phyloP scores from a whole-genome alignment of 441 rosid genomes.

The Melastoma candidum region DNA sequence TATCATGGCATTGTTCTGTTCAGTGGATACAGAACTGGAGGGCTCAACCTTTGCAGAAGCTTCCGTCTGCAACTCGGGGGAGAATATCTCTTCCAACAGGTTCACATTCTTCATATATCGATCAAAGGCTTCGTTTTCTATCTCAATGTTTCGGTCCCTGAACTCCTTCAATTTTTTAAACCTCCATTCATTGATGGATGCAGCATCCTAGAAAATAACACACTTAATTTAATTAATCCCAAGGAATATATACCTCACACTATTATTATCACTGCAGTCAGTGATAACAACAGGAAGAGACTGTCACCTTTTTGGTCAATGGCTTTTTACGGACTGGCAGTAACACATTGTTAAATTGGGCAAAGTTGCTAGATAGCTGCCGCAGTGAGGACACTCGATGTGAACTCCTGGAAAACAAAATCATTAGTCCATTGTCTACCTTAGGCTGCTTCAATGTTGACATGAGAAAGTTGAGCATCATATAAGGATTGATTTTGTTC shows the following conservation, averaged over 20 bases:
- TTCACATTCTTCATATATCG: slow-evolving; percentile 65
- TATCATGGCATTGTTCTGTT: slow-evolving; percentile 19
- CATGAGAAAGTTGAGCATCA: no score
- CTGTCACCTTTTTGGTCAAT: slow-evolving; percentile 65
- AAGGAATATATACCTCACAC: no score
- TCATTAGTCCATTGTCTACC: not conserved
- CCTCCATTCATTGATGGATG: slow-evolving; percentile 86
- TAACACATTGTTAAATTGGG: slow-evolving; percentile 80
- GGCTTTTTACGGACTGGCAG: slow-evolving; percentile 69
- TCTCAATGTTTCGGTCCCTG: slow-evolving; percentile 58
- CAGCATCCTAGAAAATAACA: slow-evolving; percentile 60
- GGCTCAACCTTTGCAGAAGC: slow-evolving; percentile 22
- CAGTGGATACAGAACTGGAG: slow-evolving; percentile 17
- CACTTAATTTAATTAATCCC: slow-evolving; percentile 14
- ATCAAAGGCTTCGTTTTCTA: slow-evolving; percentile 80
- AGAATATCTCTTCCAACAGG: slow-evolving; percentile 73
- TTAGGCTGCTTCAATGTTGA: no score
- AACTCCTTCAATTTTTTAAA: slow-evolving; percentile 74
- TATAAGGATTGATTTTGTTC: no score
- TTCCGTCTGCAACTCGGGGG: slow-evolving; percentile 33
- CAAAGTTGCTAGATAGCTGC: slow-evolving; percentile 77
- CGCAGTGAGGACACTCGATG: slow-evolving; percentile 60
- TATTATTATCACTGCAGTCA: no score
- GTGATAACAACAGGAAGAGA: slow-evolving; percentile 1
- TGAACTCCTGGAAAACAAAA: slow-evolving; percentile 45